phyloP scores from a whole-genome alignment of 2,329 filamentous ascomycete genomes.

The Dryadomyces quercus-mongolicae region DNA sequence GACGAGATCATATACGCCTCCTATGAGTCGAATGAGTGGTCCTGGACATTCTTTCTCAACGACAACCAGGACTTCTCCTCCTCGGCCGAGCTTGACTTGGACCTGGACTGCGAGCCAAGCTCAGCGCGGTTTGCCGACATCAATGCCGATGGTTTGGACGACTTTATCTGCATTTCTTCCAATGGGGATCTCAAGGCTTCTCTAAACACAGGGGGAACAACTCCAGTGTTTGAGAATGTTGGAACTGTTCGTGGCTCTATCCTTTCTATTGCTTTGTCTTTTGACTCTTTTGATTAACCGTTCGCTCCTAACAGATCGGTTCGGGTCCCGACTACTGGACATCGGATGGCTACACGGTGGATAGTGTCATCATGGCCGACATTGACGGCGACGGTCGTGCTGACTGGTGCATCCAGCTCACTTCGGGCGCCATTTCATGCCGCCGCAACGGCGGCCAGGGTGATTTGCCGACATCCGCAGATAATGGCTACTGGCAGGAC shows the following conservation, averaged over 20 bases:
- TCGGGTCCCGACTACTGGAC: neutral
- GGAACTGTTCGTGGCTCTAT: neutral
- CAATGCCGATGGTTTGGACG: neutral
- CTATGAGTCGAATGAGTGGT: neutral
- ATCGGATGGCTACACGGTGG: neutral
- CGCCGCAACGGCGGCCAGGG: conserved; percentile 21
- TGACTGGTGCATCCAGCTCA: conserved; percentile 5
- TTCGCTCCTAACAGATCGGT: too few species aligned
- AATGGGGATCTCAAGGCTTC: neutral
- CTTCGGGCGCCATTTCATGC: conserved; percentile 8
- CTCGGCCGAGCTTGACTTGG: neutral
- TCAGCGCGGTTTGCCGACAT: neutral
- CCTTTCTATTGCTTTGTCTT: too few species aligned
- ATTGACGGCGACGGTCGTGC: conserved; percentile 13
- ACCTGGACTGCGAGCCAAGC: neutral
- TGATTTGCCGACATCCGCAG: conserved; percentile 12
- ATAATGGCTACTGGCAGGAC: conserved; percentile 1
- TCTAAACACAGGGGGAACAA: neutral
- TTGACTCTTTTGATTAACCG: too few species aligned
- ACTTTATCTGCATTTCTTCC: neutral
- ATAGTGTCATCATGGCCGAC: neutral
- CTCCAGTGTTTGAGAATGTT: neutral
- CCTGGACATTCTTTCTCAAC: neutral
- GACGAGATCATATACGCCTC: neutral
- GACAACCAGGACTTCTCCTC: neutral